phyloP scores from a whole-genome alignment of 345 rosid genomes.

The Combretum micranthum region DNA sequence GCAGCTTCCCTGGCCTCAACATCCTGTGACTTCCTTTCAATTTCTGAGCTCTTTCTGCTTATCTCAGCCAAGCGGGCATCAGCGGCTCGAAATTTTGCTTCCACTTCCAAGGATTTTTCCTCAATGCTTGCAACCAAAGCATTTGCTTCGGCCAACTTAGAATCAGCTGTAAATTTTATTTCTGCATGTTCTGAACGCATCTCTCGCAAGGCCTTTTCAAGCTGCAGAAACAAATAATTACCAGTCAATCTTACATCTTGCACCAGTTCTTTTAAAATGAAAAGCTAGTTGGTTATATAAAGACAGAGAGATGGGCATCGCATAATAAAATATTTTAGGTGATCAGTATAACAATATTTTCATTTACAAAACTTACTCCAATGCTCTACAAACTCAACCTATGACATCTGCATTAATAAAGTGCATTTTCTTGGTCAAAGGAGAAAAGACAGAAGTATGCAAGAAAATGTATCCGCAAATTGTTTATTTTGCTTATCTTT shows the following conservation, averaged over 20 bases:
- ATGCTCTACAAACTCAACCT: too few species aligned
- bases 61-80: constrained; percentile 96
- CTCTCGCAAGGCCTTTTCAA: constrained; percentile 79
- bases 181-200: constrained; percentile 87
- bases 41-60: constrained; percentile 75
- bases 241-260: constrained; percentile 4
- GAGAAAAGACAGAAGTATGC: too few species aligned
- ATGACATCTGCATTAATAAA: too few species aligned
- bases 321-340: too few species aligned
- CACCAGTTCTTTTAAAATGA: neutral
- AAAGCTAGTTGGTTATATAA: neutral
- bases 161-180: constrained; percentile 85
- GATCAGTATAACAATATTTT: too few species aligned
- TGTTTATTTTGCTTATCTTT: too few species aligned
- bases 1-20: constrained; percentile 63
- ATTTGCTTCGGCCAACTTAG: constrained; percentile 81
- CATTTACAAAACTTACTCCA: too few species aligned
- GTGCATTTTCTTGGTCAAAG: too few species aligned
- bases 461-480: too few species aligned
- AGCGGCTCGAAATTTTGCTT: constrained; percentile 65
- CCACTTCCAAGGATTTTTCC: constrained; percentile 82
- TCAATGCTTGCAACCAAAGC: constrained; percentile 71
- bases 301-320: neutral
- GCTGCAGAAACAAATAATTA: constrained; percentile 31
- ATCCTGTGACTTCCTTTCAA: constrained; percentile 69